Percentiles rank a stretch among this genome's conserved stretches.
Conservation (phyloP, 306 rosid species). For the Castanopsis chinensis region DNA sequence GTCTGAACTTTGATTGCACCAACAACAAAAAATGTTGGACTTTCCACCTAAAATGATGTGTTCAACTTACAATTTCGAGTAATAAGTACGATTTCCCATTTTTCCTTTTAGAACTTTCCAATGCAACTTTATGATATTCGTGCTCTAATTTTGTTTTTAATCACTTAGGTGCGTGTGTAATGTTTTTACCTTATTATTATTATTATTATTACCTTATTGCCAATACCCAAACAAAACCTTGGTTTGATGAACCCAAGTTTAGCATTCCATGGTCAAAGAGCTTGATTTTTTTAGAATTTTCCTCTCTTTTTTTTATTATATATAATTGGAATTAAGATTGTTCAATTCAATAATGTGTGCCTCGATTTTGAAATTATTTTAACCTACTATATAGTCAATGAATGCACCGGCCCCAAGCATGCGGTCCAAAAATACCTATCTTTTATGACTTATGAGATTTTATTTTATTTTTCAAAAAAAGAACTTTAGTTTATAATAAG, state of each 20-base stretch:
- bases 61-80: conserved; percentile 15
- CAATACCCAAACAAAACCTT: conserved; percentile 6
- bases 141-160: not conserved
- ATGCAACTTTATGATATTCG: conserved; percentile 12
- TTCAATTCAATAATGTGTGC: conserved; percentile 20
- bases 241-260: conserved; percentile 37
- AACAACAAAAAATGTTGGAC: not conserved
- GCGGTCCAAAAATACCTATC: no score
- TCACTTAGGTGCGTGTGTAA: not conserved
- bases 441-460: no score
- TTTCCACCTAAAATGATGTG: conserved; percentile 20
- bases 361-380: not conserved
- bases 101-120: not conserved
- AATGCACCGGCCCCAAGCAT: no score
- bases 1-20: conserved; percentile 14
- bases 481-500: no score
- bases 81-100: conserved; percentile 7
- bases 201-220: not conserved
- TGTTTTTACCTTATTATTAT: not conserved
- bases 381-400: no score
- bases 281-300: conserved; percentile 29
- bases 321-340: conserved; percentile 18
- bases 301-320: not conserved
- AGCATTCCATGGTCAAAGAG: conserved; percentile 53
- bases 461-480: no score